Percentiles rank a stretch among this genome's conserved stretches.
Conservation (phyloP, 331 rosid species). For the Acacia pycnantha region DNA sequence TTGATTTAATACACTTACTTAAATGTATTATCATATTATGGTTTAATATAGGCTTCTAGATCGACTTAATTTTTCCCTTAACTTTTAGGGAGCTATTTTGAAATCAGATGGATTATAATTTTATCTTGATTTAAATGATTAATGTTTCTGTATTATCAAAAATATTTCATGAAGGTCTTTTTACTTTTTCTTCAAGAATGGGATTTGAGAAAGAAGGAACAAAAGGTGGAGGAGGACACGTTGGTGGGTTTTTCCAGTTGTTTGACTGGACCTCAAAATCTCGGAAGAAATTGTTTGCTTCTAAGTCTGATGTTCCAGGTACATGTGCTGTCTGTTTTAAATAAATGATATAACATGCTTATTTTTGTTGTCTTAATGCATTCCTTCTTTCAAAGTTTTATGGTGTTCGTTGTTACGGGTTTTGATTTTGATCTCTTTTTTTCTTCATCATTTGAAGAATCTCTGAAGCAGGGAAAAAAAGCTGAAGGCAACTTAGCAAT, state of each 20-base stretch:
- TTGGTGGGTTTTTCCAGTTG: slow-evolving; percentile 80
- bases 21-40: too few species aligned
- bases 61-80: neutral
- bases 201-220: slow-evolving; percentile 75
- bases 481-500: slow-evolving; percentile 46
- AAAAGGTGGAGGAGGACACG: slow-evolving; percentile 67
- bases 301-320: slow-evolving; percentile 69
- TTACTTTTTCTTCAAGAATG: slow-evolving; percentile 52
- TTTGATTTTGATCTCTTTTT: slow-evolving; percentile 20
- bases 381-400: neutral
- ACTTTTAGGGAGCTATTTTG: neutral
- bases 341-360: neutral
- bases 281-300: slow-evolving; percentile 75
- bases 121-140: slow-evolving; percentile 17
- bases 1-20: neutral
- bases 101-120: slow-evolving; percentile 15
- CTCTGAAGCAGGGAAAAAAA: slow-evolving; percentile 50
- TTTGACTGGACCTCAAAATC: slow-evolving; percentile 94
- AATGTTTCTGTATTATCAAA: slow-evolving; percentile 14
- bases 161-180: slow-evolving; percentile 31
- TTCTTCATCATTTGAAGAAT: slow-evolving; percentile 42
- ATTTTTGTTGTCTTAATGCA: neutral
- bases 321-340: slow-evolving; percentile 7
- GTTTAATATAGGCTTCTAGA: neutral
- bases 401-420: slow-evolving; percentile 11